These are phyloP conservation scores for Cylindrodendrum hubeiense DNA, from an alignment of 2,329 filamentous ascomycete genomes.

Conservation along the genomic window DNA sequence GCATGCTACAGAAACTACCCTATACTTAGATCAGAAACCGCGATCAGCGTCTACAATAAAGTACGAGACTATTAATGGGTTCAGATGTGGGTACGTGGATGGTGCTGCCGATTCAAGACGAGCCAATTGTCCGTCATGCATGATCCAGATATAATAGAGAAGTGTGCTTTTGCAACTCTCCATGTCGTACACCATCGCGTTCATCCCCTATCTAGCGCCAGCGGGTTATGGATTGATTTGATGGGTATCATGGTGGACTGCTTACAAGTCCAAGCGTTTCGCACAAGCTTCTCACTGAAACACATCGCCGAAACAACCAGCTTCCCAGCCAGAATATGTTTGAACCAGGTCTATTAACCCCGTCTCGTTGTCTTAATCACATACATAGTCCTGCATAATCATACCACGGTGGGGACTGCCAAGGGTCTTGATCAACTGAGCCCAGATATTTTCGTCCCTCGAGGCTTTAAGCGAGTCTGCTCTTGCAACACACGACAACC, in stretches of 20 bases:
- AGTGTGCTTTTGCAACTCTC: slow-evolving; percentile 3
- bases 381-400: slow-evolving; percentile 1
- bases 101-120: not conserved
- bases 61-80: not conserved
- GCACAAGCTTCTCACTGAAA: slow-evolving; percentile 13
- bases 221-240: not conserved
- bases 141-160: too few relatives aligned
- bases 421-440: not conserved
- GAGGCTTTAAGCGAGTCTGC: not conserved
- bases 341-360: not conserved
- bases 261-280: slow-evolving; percentile 13
- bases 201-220: not conserved
- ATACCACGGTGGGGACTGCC: not conserved
- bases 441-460: not conserved
- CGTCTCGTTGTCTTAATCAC: not conserved
- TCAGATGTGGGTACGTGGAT: not conserved
- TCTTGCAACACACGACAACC: not conserved
- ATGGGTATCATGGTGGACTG: not conserved
- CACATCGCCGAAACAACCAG: slow-evolving; percentile 12
- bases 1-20: not conserved
- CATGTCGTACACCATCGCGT: not conserved
- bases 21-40: slow-evolving; percentile 5
- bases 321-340: slow-evolving; percentile 3
- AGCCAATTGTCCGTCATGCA: not conserved
- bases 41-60: not conserved